A percentile compares a stretch with the other conserved stretches of the same genome.
Evolutionary conservation across 768 basidiomycete genomes (phyloP).

Genomic region (Calocybe gangraenosa): DNA sequence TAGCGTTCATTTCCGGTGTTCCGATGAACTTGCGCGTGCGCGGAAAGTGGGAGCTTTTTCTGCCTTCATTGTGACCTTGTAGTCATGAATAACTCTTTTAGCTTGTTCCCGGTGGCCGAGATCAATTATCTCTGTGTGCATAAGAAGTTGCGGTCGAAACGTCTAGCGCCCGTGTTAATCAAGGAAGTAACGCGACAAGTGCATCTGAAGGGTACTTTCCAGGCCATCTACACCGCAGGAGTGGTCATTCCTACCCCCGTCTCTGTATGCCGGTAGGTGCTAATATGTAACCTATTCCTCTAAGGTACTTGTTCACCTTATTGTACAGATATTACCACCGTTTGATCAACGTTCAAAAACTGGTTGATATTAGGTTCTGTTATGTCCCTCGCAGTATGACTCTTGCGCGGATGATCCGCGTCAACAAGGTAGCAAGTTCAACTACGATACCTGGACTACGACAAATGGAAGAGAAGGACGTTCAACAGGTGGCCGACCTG

Average conservation of each 20-base stretch:
- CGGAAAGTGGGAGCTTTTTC: conserved; percentile 52
- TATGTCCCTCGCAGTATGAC: conserved; percentile 84
- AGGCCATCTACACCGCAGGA: conserved; percentile 96
- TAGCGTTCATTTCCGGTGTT: conserved; percentile 95
- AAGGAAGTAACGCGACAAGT: conserved; percentile 95
- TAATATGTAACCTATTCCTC: conserved; percentile 4
- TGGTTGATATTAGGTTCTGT: conserved; percentile 89
- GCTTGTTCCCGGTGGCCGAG: conserved; percentile 66
- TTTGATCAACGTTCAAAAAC: conserved; percentile 85
- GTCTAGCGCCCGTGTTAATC: conserved; percentile 92
- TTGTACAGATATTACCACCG: conserved; percentile 82
- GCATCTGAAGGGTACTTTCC: conserved; percentile 86
- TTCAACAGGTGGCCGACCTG: conserved; percentile 65
- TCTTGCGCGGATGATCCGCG: conserved; percentile 82
- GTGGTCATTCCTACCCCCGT: conserved; percentile 93
- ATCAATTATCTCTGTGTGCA: conserved; percentile 98
- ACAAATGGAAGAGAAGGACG: conserved; percentile 83
- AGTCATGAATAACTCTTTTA: conserved; percentile 6
- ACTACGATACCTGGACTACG: conserved; percentile 63
- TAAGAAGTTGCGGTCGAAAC: conserved; percentile 95
- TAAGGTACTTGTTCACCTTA: too few relatives aligned
- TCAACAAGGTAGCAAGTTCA: conserved; percentile 60
- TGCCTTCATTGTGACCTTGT: not conserved
- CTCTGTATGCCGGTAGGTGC: conserved; percentile 70
- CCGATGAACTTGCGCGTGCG: conserved; percentile 86